Base-by-base conservation (phyloP, 192 early-diverging fungal species). In the Mortierella antarctica region DNA sequence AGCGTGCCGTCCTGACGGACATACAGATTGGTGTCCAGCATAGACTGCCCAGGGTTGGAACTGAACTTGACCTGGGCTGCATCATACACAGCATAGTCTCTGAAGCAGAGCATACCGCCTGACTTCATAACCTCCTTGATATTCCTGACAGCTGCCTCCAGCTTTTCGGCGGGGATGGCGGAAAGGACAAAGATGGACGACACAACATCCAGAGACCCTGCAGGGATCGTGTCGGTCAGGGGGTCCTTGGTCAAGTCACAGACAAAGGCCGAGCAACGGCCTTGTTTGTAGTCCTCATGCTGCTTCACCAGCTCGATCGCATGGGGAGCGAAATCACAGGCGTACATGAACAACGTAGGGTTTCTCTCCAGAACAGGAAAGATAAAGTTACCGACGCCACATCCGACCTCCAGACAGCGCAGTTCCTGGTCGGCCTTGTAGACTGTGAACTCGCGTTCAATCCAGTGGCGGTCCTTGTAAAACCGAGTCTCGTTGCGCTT, bases 401-500 rank as follows among this genome's bases (percentile, higher is more conserved):
- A 99, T 57, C 98, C 98, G 45, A 98, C 92, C 84, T 99, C 98
- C 9, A 95, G 83, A 20, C 85, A 84, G 39, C 52, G 70, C 67
- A 84, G 46, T 11, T 73, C 46, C 15, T 50, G 53, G 6, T 44
- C 59, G 14, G 15, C 51, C n/a, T 73, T 69, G 57, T 57, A 73
- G 59, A 70, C 95, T 42, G 92, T 89, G 84, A 98, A 99, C 82
- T 98, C 98, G 5, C 96, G 85, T 70, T 95, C 94, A 7, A 95
- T 94, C 98, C 98, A 99, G 83, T 98, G 93, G 44, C 98, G 85
- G 86, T 99, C 96, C 78, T 98, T 98, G 88, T 97, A 99, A 78
- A 99, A 99, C 59, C 95, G 95, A 54, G 94, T 95, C 10, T 91
- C 89, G 56, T 96, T 94, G 78, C 94, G 90, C 67, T 94, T 92